Evolutionary conservation across 1,284 basidiomycete genomes (phyloP), one percentile per base, ranked within the genome.

Genomic region (Ceratobasidium sp.): DNA sequence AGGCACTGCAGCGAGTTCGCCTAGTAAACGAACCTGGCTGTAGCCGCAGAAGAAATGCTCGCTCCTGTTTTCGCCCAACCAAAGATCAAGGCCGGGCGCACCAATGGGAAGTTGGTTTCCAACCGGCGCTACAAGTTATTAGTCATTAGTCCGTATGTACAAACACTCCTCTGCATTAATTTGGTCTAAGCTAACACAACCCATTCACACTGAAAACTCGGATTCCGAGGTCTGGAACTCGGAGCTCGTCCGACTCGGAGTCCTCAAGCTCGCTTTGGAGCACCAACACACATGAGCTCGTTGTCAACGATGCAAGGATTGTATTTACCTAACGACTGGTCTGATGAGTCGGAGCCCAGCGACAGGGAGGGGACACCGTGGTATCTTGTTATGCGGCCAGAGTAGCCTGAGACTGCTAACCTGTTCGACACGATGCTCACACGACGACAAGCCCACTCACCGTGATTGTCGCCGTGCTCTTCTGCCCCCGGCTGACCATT

Each of bases 161-260:
- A n/a, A n/a, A n/a, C n/a, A n/a, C n/a, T n/a, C n/a, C n/a, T n/a
- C n/a, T n/a, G n/a, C 25, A 51, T 58, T 33, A 58, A 58, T 36
- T 16, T 58, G 30, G 54, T 14, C 14, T 38, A 58, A 30, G 16
- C 30, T 33, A 33, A 33, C 28, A 14, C 21, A n/a, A 2, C 16
- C 14, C 16, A 53, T 42, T 56, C 23, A 67, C 14, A 67, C 49
- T 9, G 63, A 67, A 44, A 67, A 67, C 16, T 67, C 51, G 9
- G 53, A 69, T 69, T 59, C 66, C 1, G 66, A 69, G 7, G 66
- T 59, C 40, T 69, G 66, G 58, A 69, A 69, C 66, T 69, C 66
- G 9, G 53, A 69, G 28, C 66, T 69, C 28, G 18, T 23, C 7
- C 66, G 48, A 28, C 66, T 69, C 8, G 54, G 66, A 7, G 66